Base-by-base conservation (phyloP, 177 flowering plant species). In the Vitis hybrid region DNA sequence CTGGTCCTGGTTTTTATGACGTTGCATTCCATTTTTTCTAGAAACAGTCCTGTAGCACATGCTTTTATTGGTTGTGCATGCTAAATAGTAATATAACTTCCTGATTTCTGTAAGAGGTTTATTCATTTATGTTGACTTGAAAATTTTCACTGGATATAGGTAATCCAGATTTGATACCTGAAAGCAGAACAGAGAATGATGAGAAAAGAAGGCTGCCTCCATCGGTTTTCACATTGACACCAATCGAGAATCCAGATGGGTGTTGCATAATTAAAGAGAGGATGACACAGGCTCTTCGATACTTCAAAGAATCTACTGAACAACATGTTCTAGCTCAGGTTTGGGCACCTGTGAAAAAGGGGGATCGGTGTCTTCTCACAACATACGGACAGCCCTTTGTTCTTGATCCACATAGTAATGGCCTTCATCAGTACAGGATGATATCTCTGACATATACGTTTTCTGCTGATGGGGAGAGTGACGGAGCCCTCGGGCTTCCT, bases 361-460 rank as follows among this genome's bases (percentile, higher is more conserved):
- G 91, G 18, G 84, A 81, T 68, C 83, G 80, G 8, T 83, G 73
- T 77, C 86, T 91, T 8, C 94, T 96, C 71, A 93, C 98, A 62
- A 96, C 99, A 76, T 91, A 91, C 12, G 99, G 93, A 70, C 99
- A 96, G 69, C 99, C 99, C 59, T 96, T 96, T 83, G 88, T 93
- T 74, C 85, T 96, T 52, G 91, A 80, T 73, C 91, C 93, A 1
- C 89, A 85, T 14, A 87, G 85, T 70, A 88, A 73, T 69, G 93
- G 95, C 26, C 93, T 93, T 59, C 87, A 87, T 81, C 91, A 83
- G 68, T 96, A 91, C 74, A 81, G 99, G 65, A 87, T 88, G 73
- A 90, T 85, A 2, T 95, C 99, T 70, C 63, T 86, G 73, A 88
- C 64, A 87, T 96, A 91, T 62, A 80, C 72, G 79, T 96, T 96